These are phyloP conservation scores for Geranium brycei DNA, from an alignment of 345 rosid genomes.

Conservation along the genomic window DNA sequence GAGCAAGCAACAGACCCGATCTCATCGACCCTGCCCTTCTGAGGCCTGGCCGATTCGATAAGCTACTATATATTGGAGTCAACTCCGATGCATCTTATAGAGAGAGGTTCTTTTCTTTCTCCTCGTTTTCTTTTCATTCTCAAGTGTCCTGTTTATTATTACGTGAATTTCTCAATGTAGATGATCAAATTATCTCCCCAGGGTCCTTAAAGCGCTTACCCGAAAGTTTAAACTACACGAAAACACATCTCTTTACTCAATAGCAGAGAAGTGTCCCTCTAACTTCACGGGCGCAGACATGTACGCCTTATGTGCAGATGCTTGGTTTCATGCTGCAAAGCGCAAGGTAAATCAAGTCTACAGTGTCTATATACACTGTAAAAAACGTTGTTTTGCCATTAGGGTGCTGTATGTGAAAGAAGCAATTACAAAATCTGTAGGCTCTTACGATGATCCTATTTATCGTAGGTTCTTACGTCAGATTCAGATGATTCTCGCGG, in stretches of 20 bases:
- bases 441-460: slow-evolving; percentile 5
- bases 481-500: slow-evolving; percentile 29
- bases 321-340: slow-evolving; percentile 98
- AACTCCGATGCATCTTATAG: slow-evolving; percentile 77
- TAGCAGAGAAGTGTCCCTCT: slow-evolving; percentile 78
- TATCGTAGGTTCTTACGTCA: slow-evolving; percentile 38
- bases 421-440: background rate
- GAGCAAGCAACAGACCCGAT: slow-evolving; percentile 96
- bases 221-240: slow-evolving; percentile 72
- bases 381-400: background rate
- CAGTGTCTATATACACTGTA: background rate
- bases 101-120: slow-evolving; percentile 49
- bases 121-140: background rate
- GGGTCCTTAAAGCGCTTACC: slow-evolving; percentile 94
- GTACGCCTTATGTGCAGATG: slow-evolving; percentile 98
- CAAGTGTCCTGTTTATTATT: background rate
- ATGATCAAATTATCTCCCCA: slow-evolving; percentile 11
- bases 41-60: slow-evolving; percentile 94
- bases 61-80: slow-evolving; percentile 86
- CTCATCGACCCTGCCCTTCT: slow-evolving; percentile 94
- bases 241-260: slow-evolving; percentile 64
- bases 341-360: slow-evolving; percentile 40
- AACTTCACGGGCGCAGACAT: slow-evolving; percentile 97
- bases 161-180: background rate
- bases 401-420: background rate